phyloP scores from a whole-genome alignment of 108 stramenopile genomes.

The Pseudonitzschia pungens region DNA sequence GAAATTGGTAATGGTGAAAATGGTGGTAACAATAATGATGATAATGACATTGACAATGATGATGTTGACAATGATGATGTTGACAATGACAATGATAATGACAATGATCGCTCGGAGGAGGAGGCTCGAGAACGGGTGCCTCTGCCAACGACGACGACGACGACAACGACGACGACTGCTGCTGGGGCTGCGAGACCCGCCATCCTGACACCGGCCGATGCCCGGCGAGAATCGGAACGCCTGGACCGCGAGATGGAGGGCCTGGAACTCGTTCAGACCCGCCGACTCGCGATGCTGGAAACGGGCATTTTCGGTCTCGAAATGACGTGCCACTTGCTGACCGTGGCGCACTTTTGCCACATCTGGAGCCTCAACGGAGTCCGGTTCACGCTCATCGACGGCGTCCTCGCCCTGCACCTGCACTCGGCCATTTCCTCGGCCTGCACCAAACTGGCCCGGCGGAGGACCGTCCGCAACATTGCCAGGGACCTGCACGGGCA shows the following conservation, averaged over 20 bases:
- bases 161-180: not conserved
- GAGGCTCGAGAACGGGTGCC: not conserved
- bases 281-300: slow-evolving; percentile 45
- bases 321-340: slow-evolving; percentile 43
- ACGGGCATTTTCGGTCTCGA: slow-evolving; percentile 51
- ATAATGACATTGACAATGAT: too few species aligned
- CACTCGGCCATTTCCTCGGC: slow-evolving; percentile 61
- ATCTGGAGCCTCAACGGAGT: slow-evolving; percentile 72
- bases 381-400: slow-evolving; percentile 67
- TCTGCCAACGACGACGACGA: not conserved
- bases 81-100: not conserved
- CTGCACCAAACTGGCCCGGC: slow-evolving; percentile 59
- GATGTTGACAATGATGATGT: too few species aligned
- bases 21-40: not conserved
- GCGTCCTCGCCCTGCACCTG: slow-evolving; percentile 69
- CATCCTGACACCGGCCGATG: not conserved
- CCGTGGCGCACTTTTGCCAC: slow-evolving; percentile 66
- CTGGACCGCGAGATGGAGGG: slow-evolving; percentile 54
- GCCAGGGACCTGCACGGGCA: slow-evolving; percentile 48
- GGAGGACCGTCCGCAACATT: slow-evolving; percentile 63
- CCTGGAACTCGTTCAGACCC: slow-evolving; percentile 45
- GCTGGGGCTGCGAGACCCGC: too few species aligned
- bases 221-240: slow-evolving; percentile 32
- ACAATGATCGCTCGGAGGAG: not conserved
- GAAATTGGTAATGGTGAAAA: not conserved